Conservation (phyloP, 2,329 filamentous ascomycete species). For the Catunica adiposa region DNA sequence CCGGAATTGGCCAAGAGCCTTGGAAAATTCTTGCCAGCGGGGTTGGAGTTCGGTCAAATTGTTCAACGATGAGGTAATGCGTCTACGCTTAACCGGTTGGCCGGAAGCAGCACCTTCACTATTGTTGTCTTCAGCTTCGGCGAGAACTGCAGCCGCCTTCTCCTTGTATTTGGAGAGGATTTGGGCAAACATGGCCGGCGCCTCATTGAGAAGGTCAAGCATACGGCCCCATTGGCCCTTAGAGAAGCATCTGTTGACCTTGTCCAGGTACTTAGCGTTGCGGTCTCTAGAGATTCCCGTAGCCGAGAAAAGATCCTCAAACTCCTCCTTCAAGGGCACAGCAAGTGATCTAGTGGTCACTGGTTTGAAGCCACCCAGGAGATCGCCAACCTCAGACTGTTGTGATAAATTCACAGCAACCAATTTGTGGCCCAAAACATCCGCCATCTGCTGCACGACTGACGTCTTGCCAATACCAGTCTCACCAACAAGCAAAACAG, state of each 20-base stretch:
- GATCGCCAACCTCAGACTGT: constrained; percentile 91
- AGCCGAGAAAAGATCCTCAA: constrained; percentile 71
- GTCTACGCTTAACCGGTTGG: constrained; percentile 51
- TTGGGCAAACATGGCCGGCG: constrained; percentile 69
- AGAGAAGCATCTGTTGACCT: constrained; percentile 61
- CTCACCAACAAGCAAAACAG: constrained; percentile 88
- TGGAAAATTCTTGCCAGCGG: constrained; percentile 68
- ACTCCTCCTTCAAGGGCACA: constrained; percentile 81
- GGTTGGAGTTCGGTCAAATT: constrained; percentile 39
- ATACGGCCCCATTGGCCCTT: constrained; percentile 78
- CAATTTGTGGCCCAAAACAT: constrained; percentile 67
- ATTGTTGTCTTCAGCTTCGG: constrained; percentile 19
- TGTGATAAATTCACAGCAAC: constrained; percentile 93
- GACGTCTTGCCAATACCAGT: constrained; percentile 98
- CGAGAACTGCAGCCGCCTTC: constrained; percentile 18
- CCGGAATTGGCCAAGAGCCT: constrained; percentile 61
- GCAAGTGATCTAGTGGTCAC: constrained; percentile 79
- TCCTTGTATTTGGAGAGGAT: constrained; percentile 42
- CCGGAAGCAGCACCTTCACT: constrained; percentile 16
- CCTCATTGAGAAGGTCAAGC: constrained; percentile 74
- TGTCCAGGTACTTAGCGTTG: constrained; percentile 73
- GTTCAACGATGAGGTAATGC: constrained; percentile 42
- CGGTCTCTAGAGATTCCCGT: constrained; percentile 75
- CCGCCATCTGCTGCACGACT: constrained; percentile 80
- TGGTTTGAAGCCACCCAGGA: constrained; percentile 91